phyloP scores from a whole-genome alignment of 495 filamentous ascomycete species.

The Penicillium paradoxum region DNA sequence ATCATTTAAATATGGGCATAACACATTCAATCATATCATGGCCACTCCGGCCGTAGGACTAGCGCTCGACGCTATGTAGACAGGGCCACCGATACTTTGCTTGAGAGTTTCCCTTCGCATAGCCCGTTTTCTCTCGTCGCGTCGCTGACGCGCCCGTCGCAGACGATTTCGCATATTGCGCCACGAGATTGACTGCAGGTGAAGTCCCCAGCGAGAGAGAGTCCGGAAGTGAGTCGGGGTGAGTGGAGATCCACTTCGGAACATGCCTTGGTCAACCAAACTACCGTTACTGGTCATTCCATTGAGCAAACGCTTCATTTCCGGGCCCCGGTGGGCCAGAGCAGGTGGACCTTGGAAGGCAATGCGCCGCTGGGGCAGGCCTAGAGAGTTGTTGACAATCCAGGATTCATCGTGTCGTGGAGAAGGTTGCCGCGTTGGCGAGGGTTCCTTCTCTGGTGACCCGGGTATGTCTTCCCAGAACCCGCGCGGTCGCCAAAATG shows the following conservation, averaged over 20 bases:
- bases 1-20: slow-evolving; percentile 10
- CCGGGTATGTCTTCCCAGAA: slow-evolving; percentile 61
- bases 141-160: slow-evolving; percentile 54
- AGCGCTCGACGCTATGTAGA: slow-evolving; percentile 32
- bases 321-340: slow-evolving; percentile 39
- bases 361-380: slow-evolving; percentile 50
- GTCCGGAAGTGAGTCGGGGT: slow-evolving; percentile 36
- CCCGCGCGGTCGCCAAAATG: slow-evolving; percentile 73
- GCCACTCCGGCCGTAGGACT: slow-evolving; percentile 19
- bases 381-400: slow-evolving; percentile 48
- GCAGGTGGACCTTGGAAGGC: slow-evolving; percentile 36
- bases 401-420: slow-evolving; percentile 24
- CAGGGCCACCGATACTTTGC: slow-evolving; percentile 55
- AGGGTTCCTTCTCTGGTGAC: slow-evolving; percentile 25
- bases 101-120: slow-evolving; percentile 60
- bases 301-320: slow-evolving; percentile 25
- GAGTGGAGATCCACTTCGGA: slow-evolving; percentile 29
- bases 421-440: slow-evolving; percentile 4
- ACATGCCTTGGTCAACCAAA: slow-evolving; percentile 28
- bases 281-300: slow-evolving; percentile 30
- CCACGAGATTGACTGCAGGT: slow-evolving; percentile 50
- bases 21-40: slow-evolving; percentile 8
- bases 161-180: slow-evolving; percentile 49
- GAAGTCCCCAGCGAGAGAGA: slow-evolving; percentile 45
- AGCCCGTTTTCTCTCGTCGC: slow-evolving; percentile 52